Evolutionary conservation across 2,329 filamentous ascomycete genomes (phyloP).

Genomic region (Apiospora arundinis): DNA sequence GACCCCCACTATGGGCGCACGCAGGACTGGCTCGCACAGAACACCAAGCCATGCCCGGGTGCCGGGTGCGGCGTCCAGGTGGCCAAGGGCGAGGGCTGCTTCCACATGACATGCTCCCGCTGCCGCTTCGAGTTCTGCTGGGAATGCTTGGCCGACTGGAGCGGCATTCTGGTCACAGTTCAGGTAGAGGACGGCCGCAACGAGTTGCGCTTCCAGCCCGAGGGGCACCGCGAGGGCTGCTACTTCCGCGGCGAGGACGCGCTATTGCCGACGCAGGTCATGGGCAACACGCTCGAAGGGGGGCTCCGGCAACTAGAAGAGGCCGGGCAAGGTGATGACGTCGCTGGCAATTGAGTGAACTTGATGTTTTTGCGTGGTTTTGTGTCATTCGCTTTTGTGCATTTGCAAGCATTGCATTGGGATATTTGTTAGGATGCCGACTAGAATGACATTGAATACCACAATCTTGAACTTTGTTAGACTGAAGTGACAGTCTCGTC

Average conservation of each 20-base stretch:
- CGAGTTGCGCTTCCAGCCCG: conserved; percentile 20
- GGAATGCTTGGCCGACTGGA: conserved; percentile 38
- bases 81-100: conserved; percentile 31
- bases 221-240: conserved; percentile 29
- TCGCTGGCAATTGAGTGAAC: not conserved
- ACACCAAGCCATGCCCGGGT: conserved; percentile 36
- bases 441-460: not conserved
- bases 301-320: conserved; percentile 22
- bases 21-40: conserved; percentile 29
- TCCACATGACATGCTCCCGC: conserved; percentile 29
- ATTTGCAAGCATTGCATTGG: not conserved
- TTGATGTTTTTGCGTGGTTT: not conserved
- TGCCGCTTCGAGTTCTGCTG: conserved; percentile 36
- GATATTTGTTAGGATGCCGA: not conserved
- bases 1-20: conserved; percentile 25
- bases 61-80: conserved; percentile 32
- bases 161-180: conserved; percentile 22
- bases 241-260: conserved; percentile 27
- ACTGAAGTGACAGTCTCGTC: no score
- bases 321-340: not conserved
- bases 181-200: conserved; percentile 9
- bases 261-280: conserved; percentile 26
- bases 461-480: not conserved
- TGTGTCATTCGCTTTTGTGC: not conserved
- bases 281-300: conserved; percentile 26